These are phyloP conservation scores for Coemansia sp. DNA, from an alignment of 192 early-diverging fungal genomes.

Conservation along the genomic window DNA sequence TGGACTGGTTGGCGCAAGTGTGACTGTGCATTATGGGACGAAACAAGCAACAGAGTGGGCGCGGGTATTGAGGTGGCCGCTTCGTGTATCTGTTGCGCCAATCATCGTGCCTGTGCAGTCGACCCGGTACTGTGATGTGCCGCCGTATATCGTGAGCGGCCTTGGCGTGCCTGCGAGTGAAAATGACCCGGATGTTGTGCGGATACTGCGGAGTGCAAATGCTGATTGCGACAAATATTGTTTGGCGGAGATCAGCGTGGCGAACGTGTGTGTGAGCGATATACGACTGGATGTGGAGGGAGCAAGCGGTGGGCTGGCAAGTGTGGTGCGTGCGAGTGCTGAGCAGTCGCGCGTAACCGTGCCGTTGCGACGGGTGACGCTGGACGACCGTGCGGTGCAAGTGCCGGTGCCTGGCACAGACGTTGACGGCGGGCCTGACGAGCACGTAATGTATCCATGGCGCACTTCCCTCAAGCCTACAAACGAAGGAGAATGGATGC, in stretches of 20 bases:
- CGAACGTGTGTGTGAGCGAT: conserved; percentile 21
- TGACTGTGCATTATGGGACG: conserved; percentile 32
- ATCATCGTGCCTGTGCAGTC: conserved; percentile 16
- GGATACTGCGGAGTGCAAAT: conserved; percentile 12
- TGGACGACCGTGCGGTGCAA: not conserved
- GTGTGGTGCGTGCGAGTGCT: not conserved
- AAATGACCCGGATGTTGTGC: conserved; percentile 6
- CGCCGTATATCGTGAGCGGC: conserved; percentile 27
- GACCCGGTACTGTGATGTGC: conserved; percentile 23
- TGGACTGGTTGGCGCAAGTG: conserved; percentile 22
- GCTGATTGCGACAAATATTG: conserved; percentile 19
- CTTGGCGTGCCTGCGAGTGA: not conserved
- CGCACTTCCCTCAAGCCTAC: not conserved
- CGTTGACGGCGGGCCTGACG: conserved; percentile 38
- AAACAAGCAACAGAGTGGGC: conserved; percentile 16
- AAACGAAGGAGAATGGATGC: conserved; percentile 13
- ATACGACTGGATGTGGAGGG: conserved; percentile 24
- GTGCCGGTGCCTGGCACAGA: conserved; percentile 39
- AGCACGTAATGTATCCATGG: conserved; percentile 36
- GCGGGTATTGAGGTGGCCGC: conserved; percentile 33
- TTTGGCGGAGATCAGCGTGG: conserved; percentile 29
- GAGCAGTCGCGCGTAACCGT: conserved; percentile 23
- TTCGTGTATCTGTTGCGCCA: conserved; percentile 32
- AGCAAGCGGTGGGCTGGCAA: not conserved
- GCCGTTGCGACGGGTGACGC: conserved; percentile 24